Evolutionary conservation across 306 rosid genomes (phyloP), one percentile per base, ranked within the genome.

Genomic region (Prunus armeniaca): DNA sequence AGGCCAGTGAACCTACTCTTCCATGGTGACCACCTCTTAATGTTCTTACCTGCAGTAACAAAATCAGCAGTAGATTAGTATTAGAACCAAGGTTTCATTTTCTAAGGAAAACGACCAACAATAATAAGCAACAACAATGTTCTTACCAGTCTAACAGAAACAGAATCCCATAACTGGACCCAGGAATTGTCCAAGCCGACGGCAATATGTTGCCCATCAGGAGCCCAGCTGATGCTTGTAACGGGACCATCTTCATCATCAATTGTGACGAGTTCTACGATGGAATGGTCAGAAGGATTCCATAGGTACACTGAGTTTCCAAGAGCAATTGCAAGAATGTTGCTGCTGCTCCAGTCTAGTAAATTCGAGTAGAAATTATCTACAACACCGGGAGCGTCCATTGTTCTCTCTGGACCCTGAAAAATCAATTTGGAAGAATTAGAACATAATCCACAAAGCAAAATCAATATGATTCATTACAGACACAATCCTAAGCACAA

Each of bases 151-250:
- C 75, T 72, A 25, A 65, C 27, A 9, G 89, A 14, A 1, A 67
- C 15, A 27, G 91, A 82, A 83, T 88, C 97, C 93, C 93, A 90
- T 2, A 92, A 67, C 80, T 92, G 91, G 22, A 92, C 86, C 22
- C 46, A 81, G 19, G 91, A 89, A 52, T 83, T 89, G 84, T 89
- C 85, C 64, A 92, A 81, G 41, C 95, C 97, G 75, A 92, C 0
- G 11, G 89, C 93, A 38, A 38, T 38, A 38, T 84, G 90, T 3
- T 79, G 81, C 4, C 91, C 95, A 82, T 89, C 89, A 12, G 86
- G 86, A 7, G 97, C 89, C 97, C 93, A 91, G 54, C 79, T 73
- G n/a, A 87, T 73, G 69, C 85, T 76, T 1, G 90, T 87, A 3
- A 85, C 69, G 1, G 84, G 92, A 46, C 92, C 92, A 62, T 83